Conservation (phyloP, 2,329 filamentous ascomycete genomes). For the Ceratocystis alfenasii region DNA sequence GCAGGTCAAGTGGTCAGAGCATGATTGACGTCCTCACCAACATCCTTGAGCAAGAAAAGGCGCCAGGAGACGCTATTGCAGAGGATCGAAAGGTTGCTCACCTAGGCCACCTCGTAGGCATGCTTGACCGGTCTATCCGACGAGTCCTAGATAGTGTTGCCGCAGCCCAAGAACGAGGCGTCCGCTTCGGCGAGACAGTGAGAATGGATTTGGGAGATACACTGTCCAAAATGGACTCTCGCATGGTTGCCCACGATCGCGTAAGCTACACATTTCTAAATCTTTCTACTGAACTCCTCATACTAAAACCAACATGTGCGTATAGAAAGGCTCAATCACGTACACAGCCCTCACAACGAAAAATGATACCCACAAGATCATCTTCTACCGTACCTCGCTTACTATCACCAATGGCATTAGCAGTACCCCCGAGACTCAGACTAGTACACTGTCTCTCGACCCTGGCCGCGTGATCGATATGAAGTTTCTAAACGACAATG, state of each 20-base stretch:
- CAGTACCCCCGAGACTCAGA: conserved; percentile 31
- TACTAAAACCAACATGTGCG: conserved; percentile 30
- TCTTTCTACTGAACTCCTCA: conserved; percentile 25
- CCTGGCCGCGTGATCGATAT: conserved; percentile 44
- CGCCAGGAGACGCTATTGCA: conserved; percentile 36
- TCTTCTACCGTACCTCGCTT: conserved; percentile 43
- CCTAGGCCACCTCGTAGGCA: conserved; percentile 51
- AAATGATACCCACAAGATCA: conserved; percentile 34
- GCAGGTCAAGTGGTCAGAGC: conserved; percentile 28
- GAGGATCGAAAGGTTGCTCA: conserved; percentile 40
- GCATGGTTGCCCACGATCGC: conserved; percentile 35
- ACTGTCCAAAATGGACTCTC: conserved; percentile 44
- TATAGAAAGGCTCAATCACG: conserved; percentile 13
- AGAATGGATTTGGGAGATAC: conserved; percentile 35
- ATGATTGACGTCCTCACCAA: conserved; percentile 10
- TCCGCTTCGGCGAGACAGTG: conserved; percentile 50
- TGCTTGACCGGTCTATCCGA: conserved; percentile 46
- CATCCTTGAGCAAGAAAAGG: conserved; percentile 31
- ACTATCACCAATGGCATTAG: conserved; percentile 49
- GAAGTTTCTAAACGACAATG: conserved; percentile 54
- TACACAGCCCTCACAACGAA: not conserved
- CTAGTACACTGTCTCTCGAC: conserved; percentile 34
- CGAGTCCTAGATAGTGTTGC: conserved; percentile 55
- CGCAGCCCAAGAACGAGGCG: conserved; percentile 54
- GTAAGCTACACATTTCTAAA: conserved; percentile 2